Base-by-base conservation (phyloP, 1,284 basidiomycete species). In the Ceratobasidium sp. region DNA sequence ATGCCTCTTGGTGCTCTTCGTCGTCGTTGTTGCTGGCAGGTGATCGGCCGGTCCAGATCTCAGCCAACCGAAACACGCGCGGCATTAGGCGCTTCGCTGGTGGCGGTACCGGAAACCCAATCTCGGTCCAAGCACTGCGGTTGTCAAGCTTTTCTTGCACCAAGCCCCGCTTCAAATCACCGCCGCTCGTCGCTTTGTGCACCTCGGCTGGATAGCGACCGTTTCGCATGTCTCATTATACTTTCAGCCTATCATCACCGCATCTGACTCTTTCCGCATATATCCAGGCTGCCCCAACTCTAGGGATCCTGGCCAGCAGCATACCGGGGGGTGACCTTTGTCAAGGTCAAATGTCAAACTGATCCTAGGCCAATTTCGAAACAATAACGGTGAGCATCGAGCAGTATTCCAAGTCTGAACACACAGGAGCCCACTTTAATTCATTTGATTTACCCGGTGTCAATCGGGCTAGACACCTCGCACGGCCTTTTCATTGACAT, bases 21-120 rank as follows among this genome's bases (percentile, higher is more conserved):
- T 56, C 33, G 54, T 40, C 38, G 56, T 53, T n/a, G 56, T 59
- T 40, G 56, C 56, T 59, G 56, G 56, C 56, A 59, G 56, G n/a
- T 59, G 56, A 59, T 59, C 33, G 56, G 56, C 36, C 56, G 56
- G 56, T 59, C 56, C 56, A 59, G 56, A 59, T 59, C 56, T 59
- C 56, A 53, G 51, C 56, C 56, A 36, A 40, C 56, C 33, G 56
- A 59, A 59, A 59, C 56, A 59, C 30, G 56, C 33, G 56, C 30
- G 30, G n/a, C 30, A 33, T 33, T 36, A 21, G 18, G 56, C 56
- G 56, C 56, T 38, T 59, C 56, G 21, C 56, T 14, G 36, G 56
- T 59, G 56, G 56, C 56, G 56, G 56, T 59, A 33, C 56, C 51
- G 6, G 23, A n/a, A n/a, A 9, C 2, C 8, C 48, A 49, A 49